Base-by-base conservation (phyloP, 2,329 filamentous ascomycete genomes). In the Sphaerulina vaccinii region DNA sequence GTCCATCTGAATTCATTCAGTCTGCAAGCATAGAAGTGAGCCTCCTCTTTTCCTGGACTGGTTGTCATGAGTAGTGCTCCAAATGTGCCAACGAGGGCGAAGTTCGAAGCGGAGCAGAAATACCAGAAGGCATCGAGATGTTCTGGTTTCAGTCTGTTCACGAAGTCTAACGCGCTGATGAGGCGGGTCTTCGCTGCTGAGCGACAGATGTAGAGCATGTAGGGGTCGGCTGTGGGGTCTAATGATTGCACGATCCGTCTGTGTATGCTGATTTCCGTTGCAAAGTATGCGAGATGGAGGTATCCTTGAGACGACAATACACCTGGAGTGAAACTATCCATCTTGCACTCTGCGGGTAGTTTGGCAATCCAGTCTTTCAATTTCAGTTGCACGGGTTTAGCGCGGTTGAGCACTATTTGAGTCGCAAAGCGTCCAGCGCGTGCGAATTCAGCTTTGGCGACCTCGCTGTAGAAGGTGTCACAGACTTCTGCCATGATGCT, bases 161-260 rank as follows among this genome's bases (percentile, higher is more conserved):
- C 90, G 71, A 96, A 96, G 69, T 97, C 92, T 88, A 97, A 95
- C 58, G 91, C 90, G 18, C 88, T 95, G 66, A 96, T 96, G 27
- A 97, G 80, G 5, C 92, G 86, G 0, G 92, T 95, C 70, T 96
- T 96, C 47, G 92, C 92, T 3, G 92, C 92, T 51, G 86, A 91
- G 47, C 92, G 90, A 71, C 91, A 96, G 62, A 96, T 96, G 70
- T 95, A 89, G 49, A 90, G 82, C 43, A 95, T 83, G 63, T 96
- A 95, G 0, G 86, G 81, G 66, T 95, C 89, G 52, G 33, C 62
- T 1, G 75, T 70, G 0, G 73, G 65, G 35, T 78, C 77, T 36
- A 96, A 78, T 1, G 90, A 91, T 45, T 90, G 86, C 53, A 96
- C 88, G 64, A 96, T 96, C 62, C 88, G 87, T 8, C 91, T 84